These are phyloP conservation scores for Salix viminalis DNA, from an alignment of 345 rosid species.

Conservation along the genomic window DNA sequence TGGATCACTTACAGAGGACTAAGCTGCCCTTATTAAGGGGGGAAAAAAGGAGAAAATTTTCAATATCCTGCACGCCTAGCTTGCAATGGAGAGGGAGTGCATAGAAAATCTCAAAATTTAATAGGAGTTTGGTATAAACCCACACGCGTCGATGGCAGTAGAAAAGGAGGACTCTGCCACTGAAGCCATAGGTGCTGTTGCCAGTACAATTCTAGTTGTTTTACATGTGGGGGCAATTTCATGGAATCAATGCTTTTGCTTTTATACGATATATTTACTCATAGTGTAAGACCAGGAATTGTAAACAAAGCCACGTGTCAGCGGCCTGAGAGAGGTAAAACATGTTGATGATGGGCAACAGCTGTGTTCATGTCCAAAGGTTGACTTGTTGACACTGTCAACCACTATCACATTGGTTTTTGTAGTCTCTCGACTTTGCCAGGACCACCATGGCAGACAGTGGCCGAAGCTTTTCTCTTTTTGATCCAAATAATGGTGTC, in stretches of 20 bases:
- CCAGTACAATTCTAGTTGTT: constrained; percentile 17
- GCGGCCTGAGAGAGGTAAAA: not conserved
- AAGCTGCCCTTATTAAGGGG: not conserved
- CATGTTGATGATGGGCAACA: constrained; percentile 35
- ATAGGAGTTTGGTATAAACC: not conserved
- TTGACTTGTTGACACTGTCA: constrained; percentile 39
- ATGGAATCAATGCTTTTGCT: constrained; percentile 12
- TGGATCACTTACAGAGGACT: not conserved
- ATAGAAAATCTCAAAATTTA: not conserved
- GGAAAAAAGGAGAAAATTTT: not conserved
- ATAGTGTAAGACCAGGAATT: not conserved
- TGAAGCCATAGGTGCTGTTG: constrained; percentile 15
- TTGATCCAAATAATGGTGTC: constrained; percentile 3
- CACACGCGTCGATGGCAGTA: not conserved
- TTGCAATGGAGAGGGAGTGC: not conserved
- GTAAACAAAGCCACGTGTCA: constrained; percentile 9
- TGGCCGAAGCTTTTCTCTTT: constrained; percentile 12
- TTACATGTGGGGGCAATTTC: constrained; percentile 19
- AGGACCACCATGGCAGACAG: constrained; percentile 36
- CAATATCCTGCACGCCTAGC: not conserved
- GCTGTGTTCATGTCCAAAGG: constrained; percentile 38
- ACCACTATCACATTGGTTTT: constrained; percentile 26
- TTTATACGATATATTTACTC: not conserved
- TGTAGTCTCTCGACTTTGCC: constrained; percentile 5
- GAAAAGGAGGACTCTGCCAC: constrained; percentile 8